phyloP scores from a whole-genome alignment of 1,284 basidiomycete species.

The Ganoderma resinaceum region DNA sequence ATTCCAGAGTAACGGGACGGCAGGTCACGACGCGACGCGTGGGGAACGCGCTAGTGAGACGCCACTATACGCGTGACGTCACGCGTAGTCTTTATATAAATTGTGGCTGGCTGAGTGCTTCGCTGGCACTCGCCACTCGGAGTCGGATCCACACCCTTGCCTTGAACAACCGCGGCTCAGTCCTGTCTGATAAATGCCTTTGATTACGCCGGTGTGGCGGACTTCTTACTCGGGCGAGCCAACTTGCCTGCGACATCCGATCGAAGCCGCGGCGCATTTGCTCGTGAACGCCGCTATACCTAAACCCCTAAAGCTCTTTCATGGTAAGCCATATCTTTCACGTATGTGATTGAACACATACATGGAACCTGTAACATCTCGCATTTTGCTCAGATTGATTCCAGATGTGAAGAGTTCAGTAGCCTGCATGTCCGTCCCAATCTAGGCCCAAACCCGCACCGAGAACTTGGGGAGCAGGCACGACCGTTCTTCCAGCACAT shows the following conservation, averaged over 20 bases:
- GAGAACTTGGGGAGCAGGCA: neutral
- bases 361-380: neutral
- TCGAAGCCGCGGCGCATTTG: too few relatives aligned
- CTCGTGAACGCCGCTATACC: too few relatives aligned
- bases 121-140: neutral
- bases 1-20: too few relatives aligned
- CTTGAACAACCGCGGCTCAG: too few relatives aligned
- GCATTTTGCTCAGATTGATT: neutral
- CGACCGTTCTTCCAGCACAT: neutral
- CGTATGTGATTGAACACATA: neutral
- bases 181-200: neutral
- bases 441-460: neutral
- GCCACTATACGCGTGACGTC: constrained; percentile 5
- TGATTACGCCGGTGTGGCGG: neutral
- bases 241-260: neutral
- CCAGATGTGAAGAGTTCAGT: neutral
- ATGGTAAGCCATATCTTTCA: neutral
- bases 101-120: neutral
- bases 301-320: neutral
- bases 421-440: neutral
- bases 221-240: neutral
- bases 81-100: too few relatives aligned
- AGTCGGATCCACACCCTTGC: too few relatives aligned
- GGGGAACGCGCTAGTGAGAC: neutral
- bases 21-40: too few relatives aligned